Percentiles rank a stretch among this genome's conserved stretches.
phyloP scores from a whole-genome alignment of 2,329 filamentous ascomycete genomes.

The Thyridium curvatum region DNA sequence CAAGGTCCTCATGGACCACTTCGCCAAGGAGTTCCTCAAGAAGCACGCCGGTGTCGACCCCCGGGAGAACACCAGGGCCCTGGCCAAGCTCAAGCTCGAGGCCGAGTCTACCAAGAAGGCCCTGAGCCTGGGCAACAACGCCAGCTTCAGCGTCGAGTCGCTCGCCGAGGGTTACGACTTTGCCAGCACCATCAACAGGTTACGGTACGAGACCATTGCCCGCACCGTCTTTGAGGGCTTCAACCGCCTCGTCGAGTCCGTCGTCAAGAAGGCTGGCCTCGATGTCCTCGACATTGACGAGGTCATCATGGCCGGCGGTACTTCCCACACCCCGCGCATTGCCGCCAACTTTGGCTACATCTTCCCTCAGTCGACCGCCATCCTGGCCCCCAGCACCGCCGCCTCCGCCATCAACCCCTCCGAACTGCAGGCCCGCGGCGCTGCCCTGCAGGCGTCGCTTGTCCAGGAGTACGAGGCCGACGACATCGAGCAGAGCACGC shows the following conservation, averaged over 20 bases:
- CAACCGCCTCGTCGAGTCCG: conserved; percentile 76
- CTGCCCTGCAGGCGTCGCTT: conserved; percentile 89
- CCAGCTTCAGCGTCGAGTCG: conserved; percentile 88
- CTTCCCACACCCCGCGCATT: conserved; percentile 89
- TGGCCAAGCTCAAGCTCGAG: conserved; percentile 91
- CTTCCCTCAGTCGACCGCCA: conserved; percentile 73
- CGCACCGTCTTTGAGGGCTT: conserved; percentile 85
- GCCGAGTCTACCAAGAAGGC: conserved; percentile 89
- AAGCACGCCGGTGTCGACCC: conserved; percentile 84
- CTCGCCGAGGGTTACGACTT: conserved; percentile 87
- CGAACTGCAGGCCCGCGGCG: conserved; percentile 81
- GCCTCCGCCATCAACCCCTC: conserved; percentile 83
- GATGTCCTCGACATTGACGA: conserved; percentile 91
- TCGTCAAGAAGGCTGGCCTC: conserved; percentile 84
- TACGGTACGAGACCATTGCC: conserved; percentile 84
- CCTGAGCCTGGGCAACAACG: conserved; percentile 80
- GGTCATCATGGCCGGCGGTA: conserved; percentile 88
- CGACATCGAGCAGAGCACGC: conserved; percentile 93
- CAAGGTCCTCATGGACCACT: conserved; percentile 88
- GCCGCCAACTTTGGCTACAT: conserved; percentile 71
- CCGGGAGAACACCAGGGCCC: conserved; percentile 68
- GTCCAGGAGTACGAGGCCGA: conserved; percentile 91
- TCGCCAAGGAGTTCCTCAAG: conserved; percentile 98
- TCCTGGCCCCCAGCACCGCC: conserved; percentile 78
- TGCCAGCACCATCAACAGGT: conserved; percentile 83